These are phyloP conservation scores for Selenicereus undatus DNA, from an alignment of 148 eudicot species.

Conservation along the genomic window DNA sequence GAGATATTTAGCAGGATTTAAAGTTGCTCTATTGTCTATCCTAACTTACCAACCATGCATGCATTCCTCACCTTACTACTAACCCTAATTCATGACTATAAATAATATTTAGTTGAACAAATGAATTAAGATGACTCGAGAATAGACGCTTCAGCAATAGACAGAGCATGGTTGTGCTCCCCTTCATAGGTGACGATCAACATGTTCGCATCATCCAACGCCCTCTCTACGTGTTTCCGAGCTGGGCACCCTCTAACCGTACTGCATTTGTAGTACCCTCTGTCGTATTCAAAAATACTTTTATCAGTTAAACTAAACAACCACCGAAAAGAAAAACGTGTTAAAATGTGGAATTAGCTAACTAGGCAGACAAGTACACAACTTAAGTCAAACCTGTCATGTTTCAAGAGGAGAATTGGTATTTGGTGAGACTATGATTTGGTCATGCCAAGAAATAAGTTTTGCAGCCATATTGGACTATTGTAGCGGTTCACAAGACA, in stretches of 20 bases:
- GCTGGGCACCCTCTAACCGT: slow-evolving; percentile 93
- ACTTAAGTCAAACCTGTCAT: slow-evolving; percentile 14
- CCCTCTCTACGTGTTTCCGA: slow-evolving; percentile 91
- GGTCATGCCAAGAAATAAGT: slow-evolving; percentile 1
- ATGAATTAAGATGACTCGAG: slow-evolving; percentile 69
- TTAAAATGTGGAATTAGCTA: not conserved
- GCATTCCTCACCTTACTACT: not conserved
- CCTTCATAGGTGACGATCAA: slow-evolving; percentile 90
- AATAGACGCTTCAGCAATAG: slow-evolving; percentile 51
- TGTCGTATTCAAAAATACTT: slow-evolving; percentile 21
- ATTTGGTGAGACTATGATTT: slow-evolving; percentile 15
- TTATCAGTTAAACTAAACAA: not conserved
- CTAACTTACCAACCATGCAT: slow-evolving; percentile 9
- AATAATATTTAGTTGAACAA: not conserved
- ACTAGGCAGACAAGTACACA: not conserved
- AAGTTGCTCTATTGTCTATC: not conserved
- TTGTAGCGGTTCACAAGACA: not conserved
- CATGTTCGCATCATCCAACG: slow-evolving; percentile 78
- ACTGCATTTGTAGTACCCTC: slow-evolving; percentile 96
- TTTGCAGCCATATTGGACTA: slow-evolving; percentile 31
- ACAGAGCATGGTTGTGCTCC: slow-evolving; percentile 74
- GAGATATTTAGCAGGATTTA: slow-evolving; percentile 22
- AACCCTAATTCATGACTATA: not conserved
- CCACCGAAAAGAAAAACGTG: not conserved
- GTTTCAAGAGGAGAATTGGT: not conserved